phyloP scores from a whole-genome alignment of 129 eudicot species.

The Oenanthe sinensis region DNA sequence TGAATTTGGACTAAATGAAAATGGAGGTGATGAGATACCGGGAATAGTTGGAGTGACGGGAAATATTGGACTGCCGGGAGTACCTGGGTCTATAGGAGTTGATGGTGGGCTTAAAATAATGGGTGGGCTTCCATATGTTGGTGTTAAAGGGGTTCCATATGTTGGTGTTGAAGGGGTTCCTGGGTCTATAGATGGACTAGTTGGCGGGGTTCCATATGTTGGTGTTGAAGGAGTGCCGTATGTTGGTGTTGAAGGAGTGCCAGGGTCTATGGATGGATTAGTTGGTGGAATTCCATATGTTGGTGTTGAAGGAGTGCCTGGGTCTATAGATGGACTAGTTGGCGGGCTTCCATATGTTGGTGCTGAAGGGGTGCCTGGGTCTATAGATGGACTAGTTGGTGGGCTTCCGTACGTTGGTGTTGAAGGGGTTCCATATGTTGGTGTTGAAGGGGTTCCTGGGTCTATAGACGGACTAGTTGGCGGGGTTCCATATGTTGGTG shows the following conservation, averaged over 20 bases:
- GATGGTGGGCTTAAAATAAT: neutral
- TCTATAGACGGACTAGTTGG: neutral
- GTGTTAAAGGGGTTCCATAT: constrained; percentile 2
- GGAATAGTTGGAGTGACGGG: constrained; percentile 42
- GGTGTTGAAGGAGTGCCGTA: constrained; percentile 19
- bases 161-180: neutral
- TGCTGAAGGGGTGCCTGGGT: constrained; percentile 17
- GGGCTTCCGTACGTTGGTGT: neutral
- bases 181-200: neutral
- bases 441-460: constrained; percentile 10
- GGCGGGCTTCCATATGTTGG: constrained; percentile 7
- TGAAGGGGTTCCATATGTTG: constrained; percentile 11
- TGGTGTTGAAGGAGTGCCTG: constrained; percentile 10
- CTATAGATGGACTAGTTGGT: constrained; percentile 12
- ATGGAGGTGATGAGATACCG: constrained; percentile 44
- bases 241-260: constrained; percentile 18
- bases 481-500: constrained; percentile 6
- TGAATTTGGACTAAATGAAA: constrained; percentile 46
- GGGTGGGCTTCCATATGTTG: constrained; percentile 10
- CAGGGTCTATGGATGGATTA: constrained; percentile 2
- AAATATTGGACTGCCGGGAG: constrained; percentile 25
- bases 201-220: neutral
- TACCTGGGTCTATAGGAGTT: constrained; percentile 4
- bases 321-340: neutral
- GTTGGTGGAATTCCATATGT: neutral